Base-by-base conservation (phyloP, 257 asterid species). In the Ilex asprella region DNA sequence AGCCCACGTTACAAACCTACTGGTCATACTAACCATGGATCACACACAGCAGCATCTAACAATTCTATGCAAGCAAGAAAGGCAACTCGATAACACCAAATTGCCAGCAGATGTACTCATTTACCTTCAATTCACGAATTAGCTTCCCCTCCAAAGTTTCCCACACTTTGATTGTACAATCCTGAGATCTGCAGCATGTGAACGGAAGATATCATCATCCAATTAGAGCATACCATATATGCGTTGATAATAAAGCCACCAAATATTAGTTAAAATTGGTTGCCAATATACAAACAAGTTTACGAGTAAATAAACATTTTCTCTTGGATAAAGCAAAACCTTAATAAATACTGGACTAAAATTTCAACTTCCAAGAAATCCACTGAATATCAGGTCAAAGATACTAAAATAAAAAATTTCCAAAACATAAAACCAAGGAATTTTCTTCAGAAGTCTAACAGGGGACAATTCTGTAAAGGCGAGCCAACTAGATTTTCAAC, bases 81-180 rank as follows among this genome's bases (percentile, higher is more conserved):
- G 54, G 54, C 5, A 49, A 49, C 6, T 49, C 13, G 2, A 11
- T 49, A 49, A 49, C 54, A 49, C 16, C 54, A 49, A 49, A 49
- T 11, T 49, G 3, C 41, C 21, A 58, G 54, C 58, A 39, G 56
- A 63, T 11, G 51, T 7, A 62, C 58, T 39, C 14, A 46, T 66
- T 73, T 72, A 86, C 99, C 97, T 85, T 92, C 76, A 89, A 72
- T 70, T 89, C 95, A 29, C 96, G 86, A 58, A 89, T 89, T 62
- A 92, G 82, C 86, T 89, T 89, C 63, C 98, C 97, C 51, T 89
- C 84, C 49, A 95, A 8, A 60, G 95, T 80, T 71, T 92, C 89
- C 99, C 97, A 92, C 83, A 92, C 83, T 73, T 92, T 92, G 77
- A 89, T 89, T 21, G 93, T 92, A 68, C 97, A 86, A 77, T 92